A percentile compares a stretch with the other conserved stretches of the same genome.
phyloP scores from a whole-genome alignment of 108 stramenopile species.

The Aurantiochytrium sp. region DNA sequence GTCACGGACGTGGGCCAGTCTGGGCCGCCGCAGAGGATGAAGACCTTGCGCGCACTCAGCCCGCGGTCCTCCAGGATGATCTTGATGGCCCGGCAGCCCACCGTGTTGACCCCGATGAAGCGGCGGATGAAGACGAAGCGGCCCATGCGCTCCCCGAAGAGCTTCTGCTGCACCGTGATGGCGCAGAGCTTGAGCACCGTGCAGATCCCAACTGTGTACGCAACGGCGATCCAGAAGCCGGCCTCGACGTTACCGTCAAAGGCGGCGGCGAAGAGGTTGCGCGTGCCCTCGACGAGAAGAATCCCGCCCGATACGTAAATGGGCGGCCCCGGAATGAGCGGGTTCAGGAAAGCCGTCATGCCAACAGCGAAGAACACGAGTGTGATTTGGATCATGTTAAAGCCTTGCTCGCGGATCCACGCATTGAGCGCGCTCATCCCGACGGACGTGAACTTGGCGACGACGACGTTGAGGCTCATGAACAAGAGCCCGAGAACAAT shows the following conservation, averaged over 20 bases:
- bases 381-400: background rate
- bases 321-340: background rate
- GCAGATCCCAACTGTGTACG: background rate
- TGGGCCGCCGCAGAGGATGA: constrained; percentile 64
- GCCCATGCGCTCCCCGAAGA: background rate
- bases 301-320: constrained; percentile 12
- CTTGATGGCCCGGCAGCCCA: background rate
- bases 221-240: background rate
- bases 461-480: background rate
- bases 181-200: background rate
- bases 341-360: background rate
- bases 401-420: background rate
- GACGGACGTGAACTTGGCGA: background rate
- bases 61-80: background rate
- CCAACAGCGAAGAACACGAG: background rate
- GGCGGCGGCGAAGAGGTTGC: background rate
- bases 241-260: background rate
- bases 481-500: background rate
- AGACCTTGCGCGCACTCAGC: constrained; percentile 9
- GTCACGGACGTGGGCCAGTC: constrained; percentile 64
- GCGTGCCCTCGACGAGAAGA: background rate
- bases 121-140: background rate
- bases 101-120: background rate
- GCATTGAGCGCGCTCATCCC: background rate
- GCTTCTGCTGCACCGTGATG: constrained; percentile 9